Evolutionary conservation across 495 filamentous ascomycete species (phyloP).

Genomic region (Xylaria bambusicola): DNA sequence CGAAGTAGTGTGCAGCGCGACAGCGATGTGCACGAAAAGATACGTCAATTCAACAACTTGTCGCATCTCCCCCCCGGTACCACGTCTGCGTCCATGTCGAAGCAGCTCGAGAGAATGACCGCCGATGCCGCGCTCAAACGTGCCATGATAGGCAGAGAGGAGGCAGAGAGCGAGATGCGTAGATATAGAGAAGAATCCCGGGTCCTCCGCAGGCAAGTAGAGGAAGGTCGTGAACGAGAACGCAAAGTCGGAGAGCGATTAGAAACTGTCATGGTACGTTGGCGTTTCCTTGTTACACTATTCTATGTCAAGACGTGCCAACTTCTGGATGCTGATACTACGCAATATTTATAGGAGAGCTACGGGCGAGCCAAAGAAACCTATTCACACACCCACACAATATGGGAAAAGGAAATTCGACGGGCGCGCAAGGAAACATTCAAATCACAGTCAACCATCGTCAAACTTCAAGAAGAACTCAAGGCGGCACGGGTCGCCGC

Average conservation of each 20-base stretch:
- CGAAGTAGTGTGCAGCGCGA: constrained; percentile 55
- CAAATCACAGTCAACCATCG: constrained; percentile 72
- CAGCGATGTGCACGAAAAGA: constrained; percentile 75
- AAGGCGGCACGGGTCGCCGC: constrained; percentile 62
- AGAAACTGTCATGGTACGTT: constrained; percentile 75
- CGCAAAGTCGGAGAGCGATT: constrained; percentile 74
- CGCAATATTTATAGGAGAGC: constrained; percentile 60
- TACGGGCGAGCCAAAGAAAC: constrained; percentile 74
- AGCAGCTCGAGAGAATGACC: constrained; percentile 60
- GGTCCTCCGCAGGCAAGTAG: constrained; percentile 55
- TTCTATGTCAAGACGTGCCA: background rate
- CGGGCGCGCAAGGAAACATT: constrained; percentile 82
- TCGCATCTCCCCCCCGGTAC: constrained; percentile 32
- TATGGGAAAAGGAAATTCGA: constrained; percentile 85
- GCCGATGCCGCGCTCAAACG: constrained; percentile 74
- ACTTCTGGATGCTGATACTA: background rate
- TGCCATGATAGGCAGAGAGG: constrained; percentile 81
- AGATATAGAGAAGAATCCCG: constrained; percentile 60
- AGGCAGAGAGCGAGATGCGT: constrained; percentile 71
- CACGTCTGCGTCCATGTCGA: constrained; percentile 56
- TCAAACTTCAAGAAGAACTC: constrained; percentile 82
- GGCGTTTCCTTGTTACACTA: constrained; percentile 28
- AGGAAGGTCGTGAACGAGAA: constrained; percentile 73
- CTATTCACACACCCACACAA: constrained; percentile 66
- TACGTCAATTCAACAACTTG: constrained; percentile 78